Evolutionary conservation across 768 basidiomycete genomes (phyloP).

Genomic region (Collybia mongolica): DNA sequence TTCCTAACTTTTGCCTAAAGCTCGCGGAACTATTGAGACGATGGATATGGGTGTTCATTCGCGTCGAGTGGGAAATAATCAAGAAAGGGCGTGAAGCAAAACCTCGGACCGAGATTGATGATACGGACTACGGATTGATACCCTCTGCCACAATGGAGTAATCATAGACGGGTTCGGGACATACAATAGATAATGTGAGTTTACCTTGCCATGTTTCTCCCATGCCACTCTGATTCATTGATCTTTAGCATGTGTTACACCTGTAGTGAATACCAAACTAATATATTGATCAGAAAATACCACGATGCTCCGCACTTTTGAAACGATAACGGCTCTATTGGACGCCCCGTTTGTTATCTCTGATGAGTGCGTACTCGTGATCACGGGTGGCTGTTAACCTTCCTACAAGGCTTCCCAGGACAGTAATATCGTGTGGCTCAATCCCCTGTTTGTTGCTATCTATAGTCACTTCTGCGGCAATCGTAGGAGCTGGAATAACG

Average conservation of each 20-base stretch:
- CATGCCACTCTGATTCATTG: not conserved
- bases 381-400: too few species aligned
- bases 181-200: conserved; percentile 9
- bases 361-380: too few species aligned
- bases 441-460: too few species aligned
- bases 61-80: conserved; percentile 95
- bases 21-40: conserved; percentile 84
- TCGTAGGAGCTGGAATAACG: too few species aligned
- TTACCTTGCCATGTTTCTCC: not conserved
- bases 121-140: conserved; percentile 40
- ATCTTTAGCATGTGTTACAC: conserved; percentile 3
- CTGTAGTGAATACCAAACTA: conserved; percentile 4
- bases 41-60: conserved; percentile 98
- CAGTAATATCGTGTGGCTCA: too few species aligned
- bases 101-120: conserved; percentile 29
- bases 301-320: not conserved
- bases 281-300: not conserved
- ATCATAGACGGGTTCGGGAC: conserved; percentile 2
- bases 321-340: not conserved
- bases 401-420: too few species aligned
- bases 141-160: conserved; percentile 25
- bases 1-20: conserved; percentile 88
- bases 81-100: conserved; percentile 44
- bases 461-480: too few species aligned
- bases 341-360: not conserved